Evolutionary conservation across 2,329 filamentous ascomycete genomes (phyloP).

Genomic region (Apiospora pterosperma): DNA sequence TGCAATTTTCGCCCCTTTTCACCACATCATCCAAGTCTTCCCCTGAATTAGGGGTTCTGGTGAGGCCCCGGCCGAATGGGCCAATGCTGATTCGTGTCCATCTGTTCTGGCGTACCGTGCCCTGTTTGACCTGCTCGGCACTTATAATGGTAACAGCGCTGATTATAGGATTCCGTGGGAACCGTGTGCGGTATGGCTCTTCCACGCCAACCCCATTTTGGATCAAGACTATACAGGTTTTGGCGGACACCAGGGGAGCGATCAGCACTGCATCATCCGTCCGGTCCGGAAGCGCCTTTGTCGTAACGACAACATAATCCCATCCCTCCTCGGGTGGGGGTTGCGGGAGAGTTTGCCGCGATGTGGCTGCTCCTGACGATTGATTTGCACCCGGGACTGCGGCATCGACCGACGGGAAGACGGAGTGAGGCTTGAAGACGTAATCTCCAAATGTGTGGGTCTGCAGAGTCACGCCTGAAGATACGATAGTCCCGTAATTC

Average conservation of each 20-base stretch:
- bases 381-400: slow-evolving; percentile 34
- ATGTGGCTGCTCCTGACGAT: not conserved
- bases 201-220: slow-evolving; percentile 72
- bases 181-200: slow-evolving; percentile 59
- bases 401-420: slow-evolving; percentile 59
- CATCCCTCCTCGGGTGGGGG: slow-evolving; percentile 26
- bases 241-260: slow-evolving; percentile 52
- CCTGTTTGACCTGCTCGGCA: slow-evolving; percentile 61
- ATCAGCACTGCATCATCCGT: slow-evolving; percentile 60
- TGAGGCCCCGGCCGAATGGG: slow-evolving; percentile 54
- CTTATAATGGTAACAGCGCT: slow-evolving; percentile 68
- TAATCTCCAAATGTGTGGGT: slow-evolving; percentile 68
- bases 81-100: slow-evolving; percentile 72
- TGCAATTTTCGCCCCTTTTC: slow-evolving; percentile 35
- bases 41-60: slow-evolving; percentile 23
- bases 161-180: slow-evolving; percentile 57
- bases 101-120: slow-evolving; percentile 65
- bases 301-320: slow-evolving; percentile 69
- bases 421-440: slow-evolving; percentile 56
- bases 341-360: not conserved
- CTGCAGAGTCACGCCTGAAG: slow-evolving; percentile 59
- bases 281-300: slow-evolving; percentile 65
- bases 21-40: slow-evolving; percentile 24
- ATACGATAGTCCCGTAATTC: slow-evolving; percentile 63
- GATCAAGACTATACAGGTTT: slow-evolving; percentile 61